Conservation (phyloP, 2,329 filamentous ascomycete genomes). For the Dothideomycetes sp. region DNA sequence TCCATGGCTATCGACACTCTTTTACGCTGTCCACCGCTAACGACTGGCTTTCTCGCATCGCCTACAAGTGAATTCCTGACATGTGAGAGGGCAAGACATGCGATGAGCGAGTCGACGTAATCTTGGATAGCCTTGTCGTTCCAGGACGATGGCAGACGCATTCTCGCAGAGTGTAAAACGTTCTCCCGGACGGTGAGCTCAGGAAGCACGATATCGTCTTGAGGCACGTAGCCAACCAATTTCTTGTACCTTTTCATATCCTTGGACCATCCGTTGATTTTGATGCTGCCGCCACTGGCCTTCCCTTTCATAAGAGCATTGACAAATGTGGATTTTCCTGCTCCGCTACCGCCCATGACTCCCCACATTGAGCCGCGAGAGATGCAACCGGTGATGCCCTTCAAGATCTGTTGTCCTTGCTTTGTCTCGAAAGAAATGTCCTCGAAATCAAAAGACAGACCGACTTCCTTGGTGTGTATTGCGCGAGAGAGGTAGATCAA, state of each 20-base stretch:
- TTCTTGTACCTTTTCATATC: constrained; percentile 47
- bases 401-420: constrained; percentile 32
- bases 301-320: constrained; percentile 53
- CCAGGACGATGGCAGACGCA: constrained; percentile 47
- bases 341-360: constrained; percentile 53
- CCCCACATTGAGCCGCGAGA: constrained; percentile 46
- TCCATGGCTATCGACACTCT: constrained; percentile 51
- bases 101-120: constrained; percentile 49
- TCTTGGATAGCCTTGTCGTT: constrained; percentile 39
- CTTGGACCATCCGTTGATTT: constrained; percentile 41
- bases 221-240: constrained; percentile 53
- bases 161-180: constrained; percentile 49
- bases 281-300: constrained; percentile 42
- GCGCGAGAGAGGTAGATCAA: constrained; percentile 45
- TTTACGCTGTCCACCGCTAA: constrained; percentile 51
- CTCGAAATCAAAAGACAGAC: constrained; percentile 45
- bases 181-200: constrained; percentile 55
- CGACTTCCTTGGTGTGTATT: constrained; percentile 43
- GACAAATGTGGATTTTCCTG: constrained; percentile 51
- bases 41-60: constrained; percentile 41
- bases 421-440: constrained; percentile 30
- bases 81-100: constrained; percentile 44
- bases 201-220: constrained; percentile 51
- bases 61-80: constrained; percentile 46
- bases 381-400: constrained; percentile 47